Base-by-base conservation (phyloP, 31 red algal genomes). In the Asparagopsis taxiformis region DNA sequence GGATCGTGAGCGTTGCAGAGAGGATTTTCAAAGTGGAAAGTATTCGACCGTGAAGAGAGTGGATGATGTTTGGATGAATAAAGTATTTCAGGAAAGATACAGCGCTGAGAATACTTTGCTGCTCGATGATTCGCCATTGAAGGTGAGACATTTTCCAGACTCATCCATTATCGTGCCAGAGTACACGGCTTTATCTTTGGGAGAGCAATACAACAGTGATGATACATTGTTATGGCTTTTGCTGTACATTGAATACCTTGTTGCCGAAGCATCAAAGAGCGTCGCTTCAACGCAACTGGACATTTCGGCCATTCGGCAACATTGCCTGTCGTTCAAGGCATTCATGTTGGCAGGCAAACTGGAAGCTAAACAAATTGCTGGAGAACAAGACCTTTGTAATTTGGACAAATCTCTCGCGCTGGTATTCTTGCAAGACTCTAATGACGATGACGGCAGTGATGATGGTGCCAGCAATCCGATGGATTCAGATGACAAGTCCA, bases 161-260 rank as follows among this genome's bases (percentile, higher is more conserved):
- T 85, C 81, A 4, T 72, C 70, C 23, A 78, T 93, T 29, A 49
- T 74, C 44, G 74, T 93, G 26, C 89, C 72, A 13, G 80, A 72
- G 26, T 93, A 80, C 68, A 51, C 34, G 30, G 80, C 64, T 2
- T 21, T 51, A 3, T 25, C 21, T 20, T 48, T 75, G 48, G 24
- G 34, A 7, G 15, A 39, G 11, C 24, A 55, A 10, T 91, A 53
- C 66, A 59, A 77, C n/a, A 50, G 32, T 10, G 87, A 91, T 55
- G 87, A 91, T 54, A 82, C 77, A 3, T 64, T 91, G 21, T 51
- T 77, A n/a, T 91, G 87, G 87, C 53, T 82, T 16, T 34, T 82
- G 8, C 50, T 91, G 9, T 91, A 83, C 63, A 36, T 91, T 10
- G 87, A 91, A 49, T 82, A 83, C 50, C 23, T 91, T 48, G 38